Evolutionary conservation across 83 land plant genomes (phyloP).

Genomic region (Diphasiastrum complanatum): DNA sequence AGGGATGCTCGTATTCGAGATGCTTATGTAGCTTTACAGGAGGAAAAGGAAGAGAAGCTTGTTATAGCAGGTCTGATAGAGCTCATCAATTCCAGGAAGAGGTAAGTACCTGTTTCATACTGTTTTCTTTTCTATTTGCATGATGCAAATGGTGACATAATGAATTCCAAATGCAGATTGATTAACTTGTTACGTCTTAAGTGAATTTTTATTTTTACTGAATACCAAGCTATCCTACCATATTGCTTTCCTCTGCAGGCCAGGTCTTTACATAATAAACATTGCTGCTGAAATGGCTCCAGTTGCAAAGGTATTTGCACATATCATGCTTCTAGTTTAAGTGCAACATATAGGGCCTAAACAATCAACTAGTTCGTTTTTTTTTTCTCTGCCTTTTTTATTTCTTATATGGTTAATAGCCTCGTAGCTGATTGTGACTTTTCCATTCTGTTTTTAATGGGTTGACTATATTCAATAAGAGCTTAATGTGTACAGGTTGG

Average conservation of each 20-base stretch:
- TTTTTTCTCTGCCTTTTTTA: no score
- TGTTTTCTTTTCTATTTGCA: no score
- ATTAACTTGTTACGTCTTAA: no score
- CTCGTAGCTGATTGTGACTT: no score
- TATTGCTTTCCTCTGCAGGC: slow-evolving; percentile 33
- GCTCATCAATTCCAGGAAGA: slow-evolving; percentile 40
- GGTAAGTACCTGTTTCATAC: no score
- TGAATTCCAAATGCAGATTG: no score
- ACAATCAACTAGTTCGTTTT: neutral
- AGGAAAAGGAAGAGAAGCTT: slow-evolving; percentile 48
- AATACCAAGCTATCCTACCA: neutral
- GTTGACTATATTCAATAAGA: neutral
- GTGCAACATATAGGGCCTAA: neutral
- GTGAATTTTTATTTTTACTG: neutral
- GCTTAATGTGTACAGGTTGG: slow-evolving; percentile 58
- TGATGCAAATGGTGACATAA: no score
- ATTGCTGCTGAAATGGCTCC: slow-evolving; percentile 99
- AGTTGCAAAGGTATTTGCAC: slow-evolving; percentile 95
- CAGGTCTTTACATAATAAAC: slow-evolving; percentile 72
- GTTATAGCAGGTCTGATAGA: slow-evolving; percentile 39
- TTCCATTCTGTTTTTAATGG: no score
- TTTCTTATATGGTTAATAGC: no score
- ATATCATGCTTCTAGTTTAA: neutral
- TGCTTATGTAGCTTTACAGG: slow-evolving; percentile 51
- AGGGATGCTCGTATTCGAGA: slow-evolving; percentile 56